Evolutionary conservation across 305 asterid species (phyloP).

Genomic region (Fraxinus baroniana): DNA sequence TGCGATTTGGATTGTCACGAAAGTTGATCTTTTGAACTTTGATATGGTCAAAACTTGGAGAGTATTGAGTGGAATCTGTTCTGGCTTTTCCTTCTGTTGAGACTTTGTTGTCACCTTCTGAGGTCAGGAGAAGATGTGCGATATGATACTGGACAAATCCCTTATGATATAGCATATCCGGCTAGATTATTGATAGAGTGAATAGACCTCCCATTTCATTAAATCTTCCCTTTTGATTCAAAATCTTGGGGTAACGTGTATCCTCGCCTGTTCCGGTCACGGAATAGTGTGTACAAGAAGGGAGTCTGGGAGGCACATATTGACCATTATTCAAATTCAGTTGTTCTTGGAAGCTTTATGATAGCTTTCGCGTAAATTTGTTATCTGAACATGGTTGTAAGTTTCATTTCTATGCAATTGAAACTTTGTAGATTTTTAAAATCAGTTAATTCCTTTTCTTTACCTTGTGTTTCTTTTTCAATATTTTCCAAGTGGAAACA

Average conservation of each 20-base stretch:
- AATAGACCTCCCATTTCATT: not conserved
- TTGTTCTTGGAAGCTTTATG: not conserved
- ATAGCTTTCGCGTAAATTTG: not conserved
- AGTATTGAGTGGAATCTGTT: not conserved
- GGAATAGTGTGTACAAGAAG: not conserved
- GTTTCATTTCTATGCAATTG: not conserved
- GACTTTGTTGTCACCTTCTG: not conserved
- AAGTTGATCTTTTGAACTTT: not conserved
- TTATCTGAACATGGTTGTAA: not conserved
- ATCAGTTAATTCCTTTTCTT: not conserved
- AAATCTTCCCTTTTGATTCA: not conserved
- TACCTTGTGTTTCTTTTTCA: not conserved
- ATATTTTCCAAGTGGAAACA: not conserved
- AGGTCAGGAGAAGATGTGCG: not conserved
- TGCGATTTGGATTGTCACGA: not conserved
- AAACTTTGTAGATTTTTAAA: not conserved
- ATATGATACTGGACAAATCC: not conserved
- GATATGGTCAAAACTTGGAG: not conserved
- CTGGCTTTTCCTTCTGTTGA: not conserved
- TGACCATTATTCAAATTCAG: not conserved
- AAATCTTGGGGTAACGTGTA: not conserved
- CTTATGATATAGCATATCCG: not conserved
- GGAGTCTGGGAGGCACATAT: not conserved
- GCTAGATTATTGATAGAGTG: not conserved
- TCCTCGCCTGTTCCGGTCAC: not conserved